Evolutionary conservation across 2,329 filamentous ascomycete genomes (phyloP), one percentile per base, ranked within the genome.

Genomic region (Ophiostoma ips): DNA sequence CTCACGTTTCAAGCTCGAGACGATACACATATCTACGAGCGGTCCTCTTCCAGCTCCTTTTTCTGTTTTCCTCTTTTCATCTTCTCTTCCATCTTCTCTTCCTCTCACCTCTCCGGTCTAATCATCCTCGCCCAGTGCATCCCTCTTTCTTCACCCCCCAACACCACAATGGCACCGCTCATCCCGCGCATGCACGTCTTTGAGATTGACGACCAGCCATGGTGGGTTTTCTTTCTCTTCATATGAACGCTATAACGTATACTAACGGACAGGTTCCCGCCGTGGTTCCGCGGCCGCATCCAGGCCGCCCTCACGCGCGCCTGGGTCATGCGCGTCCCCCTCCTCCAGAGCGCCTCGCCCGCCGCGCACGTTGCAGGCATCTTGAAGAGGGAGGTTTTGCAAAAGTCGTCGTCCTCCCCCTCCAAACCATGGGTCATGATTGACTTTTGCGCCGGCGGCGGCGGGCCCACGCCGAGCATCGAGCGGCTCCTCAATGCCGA

Each of bases 371-470:
- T 77, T n/a, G 75, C 80, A 44, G 63, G 68, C 40, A 65, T 77
- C 18, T 71, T 87, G 43, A 67, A 49, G 9, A 40, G 38, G 2
- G 52, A 56, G 35, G 48, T 56, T 1, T 30, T 56, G 10, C 35
- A 24, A 21, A 16, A 44, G 19, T 16, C 64, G 69, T 24, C 19
- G 12, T 38, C 9, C 5, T 7, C n/a, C 2, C 11, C 40, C 40
- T 16, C 16, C 8, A 30, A 18, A 16, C 63, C 68, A 2, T 79
- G 83, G 62, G 78, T 74, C 16, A 79, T 84, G 57, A 73, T 88
- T 54, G 84, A 89, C 66, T 85, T 87, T 63, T 87, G 83, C 62
- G 81, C 83, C 2, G 84, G 84, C 48, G 80, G 75, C 13, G 84
- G 84, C 37, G 84, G 84, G 0, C 82, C 82, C 1, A 85, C 79